These are phyloP conservation scores for Saturnispora bothae DNA, from an alignment of 805 yeast genomes.

Conservation along the genomic window DNA sequence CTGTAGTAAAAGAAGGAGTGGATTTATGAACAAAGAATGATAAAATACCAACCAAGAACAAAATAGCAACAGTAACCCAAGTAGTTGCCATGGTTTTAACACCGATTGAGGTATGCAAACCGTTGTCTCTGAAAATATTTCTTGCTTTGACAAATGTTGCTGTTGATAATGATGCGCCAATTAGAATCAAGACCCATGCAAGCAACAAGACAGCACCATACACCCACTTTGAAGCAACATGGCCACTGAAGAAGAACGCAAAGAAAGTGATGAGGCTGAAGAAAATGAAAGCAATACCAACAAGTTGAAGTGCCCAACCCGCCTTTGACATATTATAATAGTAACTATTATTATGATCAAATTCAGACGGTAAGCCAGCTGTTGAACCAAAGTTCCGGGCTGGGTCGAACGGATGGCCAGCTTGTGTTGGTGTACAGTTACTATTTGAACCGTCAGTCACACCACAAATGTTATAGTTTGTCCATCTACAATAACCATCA, in stretches of 20 bases:
- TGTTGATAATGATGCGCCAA: slow-evolving; percentile 41
- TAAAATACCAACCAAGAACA: slow-evolving; percentile 9
- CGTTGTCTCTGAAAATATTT: slow-evolving; percentile 34
- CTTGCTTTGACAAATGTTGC: slow-evolving; percentile 47
- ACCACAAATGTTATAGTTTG: slow-evolving; percentile 56
- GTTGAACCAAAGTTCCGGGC: slow-evolving; percentile 50
- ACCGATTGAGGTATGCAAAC: slow-evolving; percentile 36
- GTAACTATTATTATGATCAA: slow-evolving; percentile 37
- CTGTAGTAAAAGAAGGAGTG: neutral
- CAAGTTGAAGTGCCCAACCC: slow-evolving; percentile 52
- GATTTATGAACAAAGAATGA: neutral
- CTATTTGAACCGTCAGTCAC: slow-evolving; percentile 33
- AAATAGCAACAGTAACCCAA: slow-evolving; percentile 41
- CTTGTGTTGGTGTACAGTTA: slow-evolving; percentile 42
- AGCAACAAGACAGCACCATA: slow-evolving; percentile 11
- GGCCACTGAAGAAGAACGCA: slow-evolving; percentile 7
- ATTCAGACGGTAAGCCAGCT: slow-evolving; percentile 41
- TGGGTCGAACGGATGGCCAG: slow-evolving; percentile 87
- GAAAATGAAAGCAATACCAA: slow-evolving; percentile 46
- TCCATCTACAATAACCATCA: slow-evolving; percentile 55
- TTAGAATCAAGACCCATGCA: slow-evolving; percentile 35
- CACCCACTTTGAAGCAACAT: neutral
- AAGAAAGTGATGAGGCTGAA: slow-evolving; percentile 33
- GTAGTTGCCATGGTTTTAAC: slow-evolving; percentile 45
- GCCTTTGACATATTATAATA: slow-evolving; percentile 61